Evolutionary conservation across 83 land plant genomes (phyloP).

Genomic region (Diphasiastrum complanatum): DNA sequence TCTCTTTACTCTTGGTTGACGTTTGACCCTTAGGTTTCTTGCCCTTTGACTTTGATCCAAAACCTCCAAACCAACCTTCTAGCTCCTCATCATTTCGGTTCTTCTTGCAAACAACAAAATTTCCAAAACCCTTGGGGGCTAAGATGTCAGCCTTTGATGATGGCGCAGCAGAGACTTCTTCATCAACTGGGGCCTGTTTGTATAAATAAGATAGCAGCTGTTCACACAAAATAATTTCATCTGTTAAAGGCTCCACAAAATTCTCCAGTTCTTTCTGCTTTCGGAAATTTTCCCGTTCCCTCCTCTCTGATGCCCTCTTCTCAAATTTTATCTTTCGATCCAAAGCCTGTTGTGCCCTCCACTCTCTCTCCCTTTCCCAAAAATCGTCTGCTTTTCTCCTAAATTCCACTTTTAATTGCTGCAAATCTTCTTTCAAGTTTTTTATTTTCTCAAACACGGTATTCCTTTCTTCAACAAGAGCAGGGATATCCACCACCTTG

Average conservation of each 20-base stretch:
- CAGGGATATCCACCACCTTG: slow-evolving; percentile 29
- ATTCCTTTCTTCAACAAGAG: slow-evolving; percentile 33
- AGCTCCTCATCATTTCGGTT: slow-evolving; percentile 38
- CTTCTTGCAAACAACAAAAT: slow-evolving; percentile 32
- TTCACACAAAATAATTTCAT: slow-evolving; percentile 42
- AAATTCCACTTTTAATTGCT: slow-evolving; percentile 30
- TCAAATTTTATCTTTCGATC: slow-evolving; percentile 25
- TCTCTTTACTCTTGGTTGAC: slow-evolving; percentile 14
- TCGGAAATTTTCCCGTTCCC: slow-evolving; percentile 34
- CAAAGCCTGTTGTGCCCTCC: slow-evolving; percentile 37
- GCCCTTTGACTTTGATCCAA: slow-evolving; percentile 33
- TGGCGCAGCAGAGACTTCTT: slow-evolving; percentile 6
- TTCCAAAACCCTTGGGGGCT: slow-evolving; percentile 36
- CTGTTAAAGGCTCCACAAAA: slow-evolving; percentile 45
- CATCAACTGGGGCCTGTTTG: slow-evolving; percentile 25
- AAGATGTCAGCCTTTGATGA: slow-evolving; percentile 22
- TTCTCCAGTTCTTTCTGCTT: slow-evolving; percentile 43
- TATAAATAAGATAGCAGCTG: slow-evolving; percentile 37
- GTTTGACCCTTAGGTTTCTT: slow-evolving; percentile 13
- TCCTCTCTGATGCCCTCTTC: slow-evolving; percentile 39
- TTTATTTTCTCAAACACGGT: slow-evolving; percentile 32
- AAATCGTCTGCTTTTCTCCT: slow-evolving; percentile 30
- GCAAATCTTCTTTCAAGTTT: slow-evolving; percentile 27
- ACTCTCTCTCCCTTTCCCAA: slow-evolving; percentile 37
- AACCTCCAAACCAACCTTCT: slow-evolving; percentile 37